Evolutionary conservation across 352 stramenopile species (phyloP), one percentile per base, ranked within the genome.

Genomic region (Phytopythium vexans): DNA sequence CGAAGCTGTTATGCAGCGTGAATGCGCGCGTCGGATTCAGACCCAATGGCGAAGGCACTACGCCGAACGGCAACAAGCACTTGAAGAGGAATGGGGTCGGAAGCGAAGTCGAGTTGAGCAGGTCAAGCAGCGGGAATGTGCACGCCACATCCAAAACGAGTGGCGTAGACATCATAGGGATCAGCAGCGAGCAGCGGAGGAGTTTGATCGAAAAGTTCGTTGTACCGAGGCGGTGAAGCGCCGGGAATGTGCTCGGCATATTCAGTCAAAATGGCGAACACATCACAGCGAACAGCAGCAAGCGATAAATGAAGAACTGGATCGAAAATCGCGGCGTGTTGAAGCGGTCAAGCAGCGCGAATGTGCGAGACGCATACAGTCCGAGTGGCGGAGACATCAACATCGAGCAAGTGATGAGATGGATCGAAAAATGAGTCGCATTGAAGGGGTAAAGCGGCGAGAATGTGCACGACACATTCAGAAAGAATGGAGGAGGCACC

Each of bases 291-390:
- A 55, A 33, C 38, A 31, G 37, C 10, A 6, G 32, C 45, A 16
- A 15, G 43, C 41, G 39, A 27, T 16, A 8, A 44, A 44, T 6
- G 37, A 44, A 8, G 11, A 57, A 8, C 44, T 36, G 16, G 61
- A 66, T 31, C 52, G 58, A 55, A 60, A 46, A 49, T 11, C 34
- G n/a, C 63, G 57, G 49, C 62, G 53, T 16, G 21, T 48, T 5
- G 11, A 43, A 8, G 9, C 44, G 1, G 14, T 50, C 15, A 44
- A 10, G 31, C 15, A 36, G 36, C 3, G 33, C 21, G 41, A 50
- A 36, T 37, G 41, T n/a, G 55, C 55, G 4, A 15, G 32, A 34
- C 31, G 41, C 10, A 55, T 60, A 32, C 54, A 60, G 12, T 21
- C 4, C 27, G 11, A 15, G 14, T 60, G 52, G 52, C 32, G 51